Conservation (phyloP, 345 rosid genomes). For the Ailanthus altissimus region DNA sequence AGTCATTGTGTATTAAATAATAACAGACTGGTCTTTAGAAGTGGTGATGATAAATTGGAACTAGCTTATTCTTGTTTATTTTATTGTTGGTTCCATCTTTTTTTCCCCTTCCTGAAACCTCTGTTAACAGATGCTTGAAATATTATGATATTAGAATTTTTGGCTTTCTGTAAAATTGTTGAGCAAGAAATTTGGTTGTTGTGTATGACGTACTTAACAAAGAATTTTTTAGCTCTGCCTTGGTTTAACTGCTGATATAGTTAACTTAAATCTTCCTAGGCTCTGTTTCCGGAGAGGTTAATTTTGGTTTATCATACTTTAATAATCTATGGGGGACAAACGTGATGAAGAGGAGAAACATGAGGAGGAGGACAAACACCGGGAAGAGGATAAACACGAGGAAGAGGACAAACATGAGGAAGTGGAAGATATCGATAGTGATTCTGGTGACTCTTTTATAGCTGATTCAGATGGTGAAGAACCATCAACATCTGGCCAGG, state of each 20-base stretch:
- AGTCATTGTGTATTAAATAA: neutral
- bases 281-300: slow-evolving; percentile 14
- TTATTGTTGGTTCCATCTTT: neutral
- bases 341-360: slow-evolving; percentile 37
- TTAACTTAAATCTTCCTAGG: slow-evolving; percentile 19
- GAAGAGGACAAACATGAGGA: slow-evolving; percentile 43
- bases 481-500: slow-evolving; percentile 48
- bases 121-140: neutral
- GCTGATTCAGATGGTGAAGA: slow-evolving; percentile 59
- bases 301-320: slow-evolving; percentile 10
- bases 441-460: slow-evolving; percentile 59
- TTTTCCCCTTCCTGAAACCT: neutral
- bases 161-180: neutral
- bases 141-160: neutral
- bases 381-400: slow-evolving; percentile 29
- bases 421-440: slow-evolving; percentile 45
- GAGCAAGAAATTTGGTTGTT: slow-evolving; percentile 5
- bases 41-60: neutral
- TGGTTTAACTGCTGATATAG: slow-evolving; percentile 10
- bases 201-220: neutral
- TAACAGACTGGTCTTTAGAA: neutral
- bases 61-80: neutral
- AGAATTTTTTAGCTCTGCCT: slow-evolving; percentile 13
- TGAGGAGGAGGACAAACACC: slow-evolving; percentile 39
- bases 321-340: slow-evolving; percentile 47